A percentile compares a stretch with the other conserved stretches of the same genome.
Conservation (phyloP, 495 filamentous ascomycete species). For the Podospora conica region DNA sequence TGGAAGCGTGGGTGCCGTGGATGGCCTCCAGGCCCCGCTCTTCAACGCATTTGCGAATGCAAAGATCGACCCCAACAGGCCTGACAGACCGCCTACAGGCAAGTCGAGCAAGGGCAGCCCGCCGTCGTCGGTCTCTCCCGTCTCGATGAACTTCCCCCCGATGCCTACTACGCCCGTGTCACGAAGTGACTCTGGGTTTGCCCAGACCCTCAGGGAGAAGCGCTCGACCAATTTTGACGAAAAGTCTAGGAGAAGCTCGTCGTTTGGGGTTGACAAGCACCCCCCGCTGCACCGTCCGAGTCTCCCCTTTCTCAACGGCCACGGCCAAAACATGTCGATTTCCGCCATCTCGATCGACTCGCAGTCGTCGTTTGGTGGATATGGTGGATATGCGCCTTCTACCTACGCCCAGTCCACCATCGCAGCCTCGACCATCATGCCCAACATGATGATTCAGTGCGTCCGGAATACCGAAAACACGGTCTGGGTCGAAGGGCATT, state of each 20-base stretch:
- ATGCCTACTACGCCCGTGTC: slow-evolving; percentile 68
- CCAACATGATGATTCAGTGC: slow-evolving; percentile 77
- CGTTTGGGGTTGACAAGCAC: slow-evolving; percentile 73
- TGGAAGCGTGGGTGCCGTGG: slow-evolving; percentile 56
- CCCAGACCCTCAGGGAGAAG: slow-evolving; percentile 83
- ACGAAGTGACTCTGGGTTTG: slow-evolving; percentile 85
- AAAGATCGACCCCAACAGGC: slow-evolving; percentile 55
- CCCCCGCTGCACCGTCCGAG: slow-evolving; percentile 70
- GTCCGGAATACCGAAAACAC: slow-evolving; percentile 80
- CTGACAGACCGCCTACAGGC: slow-evolving; percentile 74
- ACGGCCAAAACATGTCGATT: slow-evolving; percentile 74
- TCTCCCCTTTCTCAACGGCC: slow-evolving; percentile 71
- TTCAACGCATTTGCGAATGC: slow-evolving; percentile 90
- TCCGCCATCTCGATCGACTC: slow-evolving; percentile 73
- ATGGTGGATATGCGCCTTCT: slow-evolving; percentile 85
- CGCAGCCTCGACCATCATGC: slow-evolving; percentile 98
- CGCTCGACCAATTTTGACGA: slow-evolving; percentile 91
- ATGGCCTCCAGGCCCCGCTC: slow-evolving; percentile 43
- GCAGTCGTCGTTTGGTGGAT: slow-evolving; percentile 65
- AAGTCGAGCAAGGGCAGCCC: slow-evolving; percentile 72
- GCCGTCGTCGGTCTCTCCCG: slow-evolving; percentile 78
- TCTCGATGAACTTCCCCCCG: slow-evolving; percentile 71
- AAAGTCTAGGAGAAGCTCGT: slow-evolving; percentile 77
- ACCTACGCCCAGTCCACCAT: slow-evolving; percentile 94
- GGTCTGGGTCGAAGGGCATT: slow-evolving; percentile 92